Evolutionary conservation across 306 rosid genomes (phyloP), one percentile per base, ranked within the genome.

Genomic region (Pyrus communis): DNA sequence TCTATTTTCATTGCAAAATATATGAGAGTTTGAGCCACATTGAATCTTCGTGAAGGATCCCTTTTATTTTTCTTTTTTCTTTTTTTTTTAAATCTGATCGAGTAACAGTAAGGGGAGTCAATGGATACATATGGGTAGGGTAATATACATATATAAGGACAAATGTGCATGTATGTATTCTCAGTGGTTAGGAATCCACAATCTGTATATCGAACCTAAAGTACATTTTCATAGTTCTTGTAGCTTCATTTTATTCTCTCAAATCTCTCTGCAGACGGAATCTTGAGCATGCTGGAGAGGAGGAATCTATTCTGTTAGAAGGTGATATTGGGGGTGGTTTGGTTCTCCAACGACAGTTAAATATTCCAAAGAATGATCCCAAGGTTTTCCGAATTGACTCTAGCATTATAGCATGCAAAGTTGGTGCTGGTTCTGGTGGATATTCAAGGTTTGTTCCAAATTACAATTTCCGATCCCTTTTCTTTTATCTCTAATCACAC

Each of bases 361-460:
- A 42, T 79, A 74, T 91, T 81, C 89, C 93, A 61, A 91, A 86
- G 75, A 80, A 87, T 31, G 77, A 81, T 25, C 59, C 85, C 17
- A 70, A 85, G 68, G 77, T 77, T 79, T 77, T 91, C 78, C 82
- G 74, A 65, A 87, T 94, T 62, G 85, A 90, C 82, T 94, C 97
- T 66, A 86, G 88, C 86, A 90, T 94, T 81, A 63, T 91, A 23
- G 96, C 98, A 46, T 82, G 52, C 75, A 88, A 78, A 8, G 93
- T 94, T 42, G 98, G 98, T 73, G 94, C 98, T 87, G 98, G 98
- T 80, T 91, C 98, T 51, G 97, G 96, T 80, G 97, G 98, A 58
- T 94, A 88, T 89, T 93, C 98, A 77, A 93, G 98, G 97, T 91
- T 86, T 79, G 70, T 69, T 84, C 52, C n/a, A 38, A 14, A 77